Evolutionary conservation across 1,284 basidiomycete genomes (phyloP), one percentile per base, ranked within the genome.

Genomic region (Ustilago crameri): DNA sequence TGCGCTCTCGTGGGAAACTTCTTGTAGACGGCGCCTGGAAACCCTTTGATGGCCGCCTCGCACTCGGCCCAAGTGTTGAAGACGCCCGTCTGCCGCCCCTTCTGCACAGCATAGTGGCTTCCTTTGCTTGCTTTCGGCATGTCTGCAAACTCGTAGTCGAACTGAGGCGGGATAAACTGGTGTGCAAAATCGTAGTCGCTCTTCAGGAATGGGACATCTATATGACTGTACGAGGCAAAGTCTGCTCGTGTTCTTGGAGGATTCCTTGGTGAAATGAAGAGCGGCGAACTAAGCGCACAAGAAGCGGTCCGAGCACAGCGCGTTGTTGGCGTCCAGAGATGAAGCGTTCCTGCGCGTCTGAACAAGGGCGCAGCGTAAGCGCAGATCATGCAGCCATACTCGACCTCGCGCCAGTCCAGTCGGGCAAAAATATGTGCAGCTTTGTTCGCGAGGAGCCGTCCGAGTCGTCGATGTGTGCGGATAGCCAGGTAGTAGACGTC

Each of bases 21-120:
- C 81, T 91, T 89, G 83, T 87, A 89, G n/a, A 81, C 83, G 4
- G 90, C 87, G 14, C 86, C 86, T 0, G 84, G 27, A 76, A 87
- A 91, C 17, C 88, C 88, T 43, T 87, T 87, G 32, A 88, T 85
- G 73, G 90, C 89, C 0, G 79, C 80, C 68, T 89, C 84, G 74
- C 89, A 89, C 12, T 90, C 89, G 5, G 82, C 82, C 80, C 83
- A 84, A 0, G 60, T 64, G 0, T 27, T 57, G 60, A 72, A 84
- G 12, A 84, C 60, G 38, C 83, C 83, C 3, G 70, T 59, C 14
- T 41, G 20, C 12, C 70, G 52, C 1, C 83, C 83, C 9, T 53
- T 54, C 10, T 70, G 66, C 10, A 84, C 82, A 57, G 79, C 61
- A 30, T 75, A 76, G 51, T 56, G 69, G 50, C 60, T 54, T 18